Evolutionary conservation across 768 basidiomycete species (phyloP).

Genomic region (Austroboletus festivus): DNA sequence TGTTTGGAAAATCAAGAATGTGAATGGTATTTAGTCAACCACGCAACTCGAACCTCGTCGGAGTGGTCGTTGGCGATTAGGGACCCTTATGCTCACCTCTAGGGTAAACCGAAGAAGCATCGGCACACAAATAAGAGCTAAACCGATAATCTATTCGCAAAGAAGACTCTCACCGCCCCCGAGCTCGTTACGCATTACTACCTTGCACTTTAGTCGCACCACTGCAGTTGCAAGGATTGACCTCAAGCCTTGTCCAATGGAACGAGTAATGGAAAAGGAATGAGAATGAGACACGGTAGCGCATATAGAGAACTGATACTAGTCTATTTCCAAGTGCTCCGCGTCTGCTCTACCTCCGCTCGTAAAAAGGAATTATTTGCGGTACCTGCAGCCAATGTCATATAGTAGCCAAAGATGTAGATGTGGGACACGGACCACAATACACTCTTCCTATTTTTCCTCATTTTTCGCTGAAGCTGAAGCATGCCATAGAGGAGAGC

Average conservation of each 20-base stretch:
- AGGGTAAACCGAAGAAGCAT: no score
- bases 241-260: constrained; percentile 1
- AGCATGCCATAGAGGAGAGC: constrained; percentile 96
- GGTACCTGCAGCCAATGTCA: constrained; percentile 22
- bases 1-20: constrained; percentile 13
- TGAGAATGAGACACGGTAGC: constrained; percentile 8
- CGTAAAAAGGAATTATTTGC: constrained; percentile 16
- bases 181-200: no score
- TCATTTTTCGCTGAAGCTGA: constrained; percentile 95
- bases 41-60: no score
- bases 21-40: no score
- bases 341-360: constrained; percentile 1
- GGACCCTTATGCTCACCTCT: no score
- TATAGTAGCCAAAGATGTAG: neutral
- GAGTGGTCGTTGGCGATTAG: no score
- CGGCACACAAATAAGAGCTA: no score
- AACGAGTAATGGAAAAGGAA: neutral
- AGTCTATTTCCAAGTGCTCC: constrained; percentile 22
- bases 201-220: constrained; percentile 1
- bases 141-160: no score
- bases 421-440: constrained; percentile 58
- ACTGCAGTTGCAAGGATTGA: neutral
- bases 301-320: constrained; percentile 21
- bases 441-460: constrained; percentile 80
- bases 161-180: no score